Evolutionary conservation across 2,329 filamentous ascomycete genomes (phyloP).

Genomic region (Blastomyces parvus): DNA sequence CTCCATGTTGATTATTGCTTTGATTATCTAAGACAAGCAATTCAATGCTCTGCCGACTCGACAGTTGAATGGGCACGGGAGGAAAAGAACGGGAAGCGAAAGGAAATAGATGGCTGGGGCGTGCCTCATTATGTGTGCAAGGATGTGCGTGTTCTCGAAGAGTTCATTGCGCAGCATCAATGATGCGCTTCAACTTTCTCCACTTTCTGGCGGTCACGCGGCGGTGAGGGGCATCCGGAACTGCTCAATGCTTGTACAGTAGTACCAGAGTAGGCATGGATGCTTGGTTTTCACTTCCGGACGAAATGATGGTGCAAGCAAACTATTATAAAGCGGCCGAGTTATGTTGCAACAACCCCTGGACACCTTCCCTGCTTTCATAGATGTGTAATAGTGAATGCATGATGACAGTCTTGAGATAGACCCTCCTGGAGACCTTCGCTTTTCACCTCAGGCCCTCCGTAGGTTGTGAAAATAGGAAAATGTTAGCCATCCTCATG

Average conservation of each 20-base stretch:
- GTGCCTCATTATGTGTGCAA: slow-evolving; percentile 1
- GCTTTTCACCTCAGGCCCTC: too few species aligned
- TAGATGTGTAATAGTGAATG: not conserved
- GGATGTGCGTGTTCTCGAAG: not conserved
- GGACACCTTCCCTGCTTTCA: not conserved
- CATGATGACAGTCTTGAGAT: not conserved
- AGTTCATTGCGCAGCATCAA: not conserved
- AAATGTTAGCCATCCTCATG: not conserved
- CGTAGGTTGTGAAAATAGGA: not conserved
- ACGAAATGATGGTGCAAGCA: not conserved
- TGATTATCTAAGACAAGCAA: slow-evolving; percentile 14
- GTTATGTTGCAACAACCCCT: not conserved
- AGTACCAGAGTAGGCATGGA: not conserved
- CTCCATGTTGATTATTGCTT: slow-evolving; percentile 8
- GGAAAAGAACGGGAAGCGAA: slow-evolving; percentile 1
- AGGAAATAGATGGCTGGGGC: slow-evolving; percentile 3
- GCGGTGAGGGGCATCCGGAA: too few species aligned
- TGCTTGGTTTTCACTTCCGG: not conserved
- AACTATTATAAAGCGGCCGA: not conserved
- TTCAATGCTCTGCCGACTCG: slow-evolving; percentile 15
- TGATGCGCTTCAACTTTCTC: not conserved
- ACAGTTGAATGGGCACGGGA: slow-evolving; percentile 12
- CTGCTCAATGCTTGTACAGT: too few species aligned
- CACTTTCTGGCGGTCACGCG: too few species aligned
- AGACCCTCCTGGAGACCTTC: not conserved